Evolutionary conservation across 306 rosid genomes (phyloP), one percentile per base, ranked within the genome.

Genomic region (Cucumis hystrix): DNA sequence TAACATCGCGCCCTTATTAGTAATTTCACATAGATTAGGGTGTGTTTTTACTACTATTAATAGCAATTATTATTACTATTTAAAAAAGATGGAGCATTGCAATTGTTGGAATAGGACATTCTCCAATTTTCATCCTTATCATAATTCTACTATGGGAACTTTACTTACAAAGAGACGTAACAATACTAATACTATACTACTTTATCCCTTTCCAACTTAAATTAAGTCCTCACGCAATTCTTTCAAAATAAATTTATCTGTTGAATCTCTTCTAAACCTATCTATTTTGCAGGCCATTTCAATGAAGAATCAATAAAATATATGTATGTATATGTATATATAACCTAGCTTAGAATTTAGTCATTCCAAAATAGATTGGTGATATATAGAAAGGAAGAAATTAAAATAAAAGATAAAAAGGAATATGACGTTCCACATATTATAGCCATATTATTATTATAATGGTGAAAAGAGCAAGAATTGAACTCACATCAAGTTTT

Each of bases 391-490:
- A 64, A 6, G 39, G 12, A 65, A 39, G 8, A 39, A 18, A 41
- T 68, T 20, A 41, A 43, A 68, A 40, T 43, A n/a, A 41, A n/a
- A 20, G 56, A 43, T 45, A 11, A 11, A 64, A 33, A 33, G 54
- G 74, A n/a, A 41, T 68, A n/a, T 21, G 18, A 43, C 4, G 74
- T 43, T 68, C 54, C 75, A 21, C 15, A 21, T 9, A 64, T 16
- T 17, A 63, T 18, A 20, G 52, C 74, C 25, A 18, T 23, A 10
- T 23, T 35, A 10, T 23, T 35, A 33, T 33, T 33, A 28, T 6
- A 62, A 30, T 62, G 75, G 75, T 43, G 75, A 69, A 69, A 43
- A 69, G 20, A 45, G 57, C 75, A 69, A 69, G 75, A 69, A 45
- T 69, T 1, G 20, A 41, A 20, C 56, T 21, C 37, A 68, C 55